Base-by-base conservation (phyloP, 441 rosid genomes). In the Populus hybrid region DNA sequence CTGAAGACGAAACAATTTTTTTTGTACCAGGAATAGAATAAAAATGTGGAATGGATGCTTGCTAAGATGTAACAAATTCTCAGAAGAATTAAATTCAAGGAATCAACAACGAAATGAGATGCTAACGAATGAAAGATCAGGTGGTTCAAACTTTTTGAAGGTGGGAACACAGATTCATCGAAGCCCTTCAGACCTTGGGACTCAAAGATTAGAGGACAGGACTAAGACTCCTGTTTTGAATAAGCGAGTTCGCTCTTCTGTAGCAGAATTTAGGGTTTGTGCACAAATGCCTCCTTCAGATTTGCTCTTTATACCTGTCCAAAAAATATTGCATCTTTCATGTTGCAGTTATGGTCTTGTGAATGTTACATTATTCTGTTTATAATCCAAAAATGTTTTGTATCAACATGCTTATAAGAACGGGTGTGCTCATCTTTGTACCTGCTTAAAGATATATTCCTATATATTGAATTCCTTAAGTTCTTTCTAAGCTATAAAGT, bases 241-340 rank as follows among this genome's bases (percentile, higher is more conserved):
- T 78, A 91, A 88, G 86, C 84, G 91, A 40, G 86, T 85, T 77
- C 89, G 91, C 69, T 75, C 90, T 30, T 84, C 92, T 54, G 81
- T 84, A 18, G 86, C 94, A 26, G 90, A 90, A 75, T 73, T 80
- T 66, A 88, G 90, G 91, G 92, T 90, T 72, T 81, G 92, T 83
- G 72, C 46, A 66, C 69, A 67, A 67, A 69, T 21, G 9, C 14
- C 71, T 85, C 36, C 28, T 78, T 68, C 12, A 36, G 28, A 65
- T 66, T 40, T 69, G 12, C 35, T 72, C 23, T 35, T 50, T 67
- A 10, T 26, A 38, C 32, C 42, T 73, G 63, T 67, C 50, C 36
- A 66, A n/a, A 68, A 35, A 34, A 54, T 75, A 9, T 69, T 36
- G n/a, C 64, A 65, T 26, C 8, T n/a, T 61, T 23, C 54, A 63